Conservation (phyloP, 371 early-diverging fungal species). For the Actinomucor elegans region DNA sequence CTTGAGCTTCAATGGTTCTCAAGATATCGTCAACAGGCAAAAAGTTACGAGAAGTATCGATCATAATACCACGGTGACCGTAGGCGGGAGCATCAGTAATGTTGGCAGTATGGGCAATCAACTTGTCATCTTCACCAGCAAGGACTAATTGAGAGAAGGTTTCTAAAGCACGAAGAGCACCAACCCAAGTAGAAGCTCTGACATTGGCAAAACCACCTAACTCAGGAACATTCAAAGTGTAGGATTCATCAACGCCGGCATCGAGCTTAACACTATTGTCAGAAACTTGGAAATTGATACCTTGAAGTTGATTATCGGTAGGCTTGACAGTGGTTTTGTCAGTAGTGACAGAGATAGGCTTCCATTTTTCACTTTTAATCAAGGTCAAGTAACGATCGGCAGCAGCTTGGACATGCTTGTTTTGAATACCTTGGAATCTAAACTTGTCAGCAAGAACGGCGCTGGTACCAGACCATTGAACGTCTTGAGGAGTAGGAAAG, state of each 20-base stretch:
- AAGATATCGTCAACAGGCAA: slow-evolving; percentile 60
- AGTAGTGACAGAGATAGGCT: slow-evolving; percentile 30
- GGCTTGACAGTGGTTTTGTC: background rate
- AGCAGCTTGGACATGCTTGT: slow-evolving; percentile 33
- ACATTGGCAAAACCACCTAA: slow-evolving; percentile 50
- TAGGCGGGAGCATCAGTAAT: slow-evolving; percentile 71
- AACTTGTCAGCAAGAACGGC: slow-evolving; percentile 23
- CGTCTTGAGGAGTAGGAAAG: slow-evolving; percentile 44
- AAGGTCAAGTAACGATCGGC: slow-evolving; percentile 35
- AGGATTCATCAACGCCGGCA: slow-evolving; percentile 65
- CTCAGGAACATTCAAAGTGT: slow-evolving; percentile 56
- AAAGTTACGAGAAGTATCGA: slow-evolving; percentile 81
- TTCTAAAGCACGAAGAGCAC: slow-evolving; percentile 78
- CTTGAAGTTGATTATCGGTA: slow-evolving; percentile 5
- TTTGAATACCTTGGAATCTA: slow-evolving; percentile 22
- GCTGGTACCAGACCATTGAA: slow-evolving; percentile 36
- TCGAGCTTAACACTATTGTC: slow-evolving; percentile 41
- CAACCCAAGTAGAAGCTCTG: slow-evolving; percentile 69
- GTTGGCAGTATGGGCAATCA: slow-evolving; percentile 54
- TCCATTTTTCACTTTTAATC: slow-evolving; percentile 43
- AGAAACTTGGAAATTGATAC: slow-evolving; percentile 27
- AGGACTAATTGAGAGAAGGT: slow-evolving; percentile 73
- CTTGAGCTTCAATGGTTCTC: slow-evolving; percentile 74
- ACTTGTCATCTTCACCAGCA: slow-evolving; percentile 18
- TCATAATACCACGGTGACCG: slow-evolving; percentile 72